Evolutionary conservation across 139 green algal species (phyloP).

Genomic region (Chlorella sp.): DNA sequence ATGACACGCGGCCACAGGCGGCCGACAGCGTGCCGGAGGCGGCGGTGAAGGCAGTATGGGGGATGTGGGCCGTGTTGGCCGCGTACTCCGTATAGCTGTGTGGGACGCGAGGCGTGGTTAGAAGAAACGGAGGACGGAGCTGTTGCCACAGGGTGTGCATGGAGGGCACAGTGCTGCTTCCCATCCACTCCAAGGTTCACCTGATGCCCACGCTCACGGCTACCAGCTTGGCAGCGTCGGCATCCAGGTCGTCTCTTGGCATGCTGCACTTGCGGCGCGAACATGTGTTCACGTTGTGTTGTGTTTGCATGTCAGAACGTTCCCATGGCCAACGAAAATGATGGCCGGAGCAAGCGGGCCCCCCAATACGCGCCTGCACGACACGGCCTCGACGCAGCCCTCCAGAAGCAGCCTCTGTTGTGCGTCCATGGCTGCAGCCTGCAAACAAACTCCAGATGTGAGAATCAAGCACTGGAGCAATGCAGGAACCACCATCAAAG

Average conservation of each 20-base stretch:
- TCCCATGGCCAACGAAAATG: no score
- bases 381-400: slow-evolving; percentile 26
- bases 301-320: no score
- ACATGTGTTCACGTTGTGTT: no score
- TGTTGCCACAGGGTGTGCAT: no score
- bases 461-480: not conserved
- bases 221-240: not conserved
- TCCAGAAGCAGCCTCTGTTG: slow-evolving; percentile 79
- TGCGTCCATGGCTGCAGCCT: slow-evolving; percentile 64
- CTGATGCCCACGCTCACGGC: slow-evolving; percentile 6
- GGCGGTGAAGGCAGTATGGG: slow-evolving; percentile 36
- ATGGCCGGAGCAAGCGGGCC: no score
- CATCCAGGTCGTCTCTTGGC: not conserved
- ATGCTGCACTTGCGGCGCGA: no score
- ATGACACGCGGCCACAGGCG: slow-evolving; percentile 80
- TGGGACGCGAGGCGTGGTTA: no score
- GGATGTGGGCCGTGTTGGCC: slow-evolving; percentile 15
- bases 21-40: slow-evolving; percentile 47
- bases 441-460: not conserved
- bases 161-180: no score
- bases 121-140: not conserved
- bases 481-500: not conserved
- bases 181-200: no score
- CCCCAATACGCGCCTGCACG: not conserved
- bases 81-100: slow-evolving; percentile 43